Percentiles rank a stretch among this genome's conserved stretches.
These are phyloP conservation scores for Trypanosoma cruzi DNA, from an alignment of 208 protist species.

Conservation along the genomic window DNA sequence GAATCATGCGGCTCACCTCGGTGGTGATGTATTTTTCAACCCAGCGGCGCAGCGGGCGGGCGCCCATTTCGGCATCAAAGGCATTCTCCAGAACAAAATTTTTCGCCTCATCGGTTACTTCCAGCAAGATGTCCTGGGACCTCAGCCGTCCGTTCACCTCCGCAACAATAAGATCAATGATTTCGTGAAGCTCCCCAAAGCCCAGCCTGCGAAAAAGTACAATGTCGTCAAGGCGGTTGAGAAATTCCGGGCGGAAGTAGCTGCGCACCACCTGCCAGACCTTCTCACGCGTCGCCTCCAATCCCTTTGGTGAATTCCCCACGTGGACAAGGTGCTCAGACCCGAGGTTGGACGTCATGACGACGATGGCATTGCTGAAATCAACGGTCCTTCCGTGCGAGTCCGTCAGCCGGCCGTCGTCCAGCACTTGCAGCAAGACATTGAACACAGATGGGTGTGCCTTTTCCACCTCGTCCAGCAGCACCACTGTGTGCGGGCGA, in stretches of 20 bases:
- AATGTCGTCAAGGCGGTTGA: constrained; percentile 82
- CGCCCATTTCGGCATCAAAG: constrained; percentile 91
- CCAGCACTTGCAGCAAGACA: constrained; percentile 95
- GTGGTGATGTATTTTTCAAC: constrained; percentile 91
- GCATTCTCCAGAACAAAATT: constrained; percentile 63
- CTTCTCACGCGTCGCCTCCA: constrained; percentile 36
- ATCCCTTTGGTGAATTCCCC: constrained; percentile 33
- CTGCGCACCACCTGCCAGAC: too few species aligned
- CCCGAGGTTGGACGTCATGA: constrained; percentile 95
- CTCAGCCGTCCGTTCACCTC: constrained; percentile 74
- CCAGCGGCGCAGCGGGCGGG: constrained; percentile 87
- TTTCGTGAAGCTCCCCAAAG: constrained; percentile 41
- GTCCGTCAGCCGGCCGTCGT: constrained; percentile 96
- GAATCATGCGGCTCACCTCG: constrained; percentile 86
- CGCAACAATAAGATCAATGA: constrained; percentile 47
- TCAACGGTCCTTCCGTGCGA: constrained; percentile 86
- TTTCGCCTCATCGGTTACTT: constrained; percentile 61
- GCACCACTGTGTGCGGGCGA: too few species aligned
- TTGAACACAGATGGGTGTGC: constrained; percentile 93
- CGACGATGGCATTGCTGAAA: too few species aligned
- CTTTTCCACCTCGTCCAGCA: constrained; percentile 98
- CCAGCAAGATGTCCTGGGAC: constrained; percentile 59
- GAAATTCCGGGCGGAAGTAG: too few species aligned
- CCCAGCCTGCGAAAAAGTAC: constrained; percentile 60
- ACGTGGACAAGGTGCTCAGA: constrained; percentile 72